Evolutionary conservation across 2,329 filamentous ascomycete species (phyloP).

Genomic region (Leptodontidium sp.): DNA sequence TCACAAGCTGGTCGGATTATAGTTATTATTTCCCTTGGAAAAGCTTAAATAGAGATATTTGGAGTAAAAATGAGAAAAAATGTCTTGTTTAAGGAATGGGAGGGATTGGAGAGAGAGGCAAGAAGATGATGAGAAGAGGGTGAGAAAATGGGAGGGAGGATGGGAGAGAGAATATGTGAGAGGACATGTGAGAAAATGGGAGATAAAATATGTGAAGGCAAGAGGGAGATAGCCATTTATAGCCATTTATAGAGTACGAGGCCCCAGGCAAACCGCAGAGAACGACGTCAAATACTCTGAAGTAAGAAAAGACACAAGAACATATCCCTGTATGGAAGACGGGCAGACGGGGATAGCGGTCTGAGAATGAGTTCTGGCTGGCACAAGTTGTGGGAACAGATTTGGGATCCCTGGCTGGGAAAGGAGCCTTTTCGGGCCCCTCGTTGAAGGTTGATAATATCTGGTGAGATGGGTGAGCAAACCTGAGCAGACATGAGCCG

Average conservation of each 20-base stretch:
- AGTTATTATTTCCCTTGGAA: too few relatives aligned
- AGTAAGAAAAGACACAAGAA: not conserved
- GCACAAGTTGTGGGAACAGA: not conserved
- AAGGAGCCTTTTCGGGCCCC: too few relatives aligned
- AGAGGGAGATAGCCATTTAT: not conserved
- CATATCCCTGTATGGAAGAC: not conserved
- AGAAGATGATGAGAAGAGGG: not conserved
- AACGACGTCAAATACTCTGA: not conserved
- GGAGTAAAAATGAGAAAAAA: not conserved
- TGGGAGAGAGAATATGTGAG: not conserved
- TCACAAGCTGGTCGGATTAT: too few relatives aligned
- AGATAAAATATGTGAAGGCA: not conserved
- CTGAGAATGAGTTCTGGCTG: not conserved
- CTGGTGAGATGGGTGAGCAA: too few relatives aligned
- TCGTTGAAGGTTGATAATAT: too few relatives aligned
- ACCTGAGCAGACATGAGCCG: too few relatives aligned
- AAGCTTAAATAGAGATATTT: too few relatives aligned
- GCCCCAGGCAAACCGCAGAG: not conserved
- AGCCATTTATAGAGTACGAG: not conserved
- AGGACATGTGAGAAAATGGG: not conserved
- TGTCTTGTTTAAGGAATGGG: not conserved
- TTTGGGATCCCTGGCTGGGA: not conserved
- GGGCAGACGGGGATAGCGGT: not conserved
- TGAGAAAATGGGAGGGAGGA: not conserved
- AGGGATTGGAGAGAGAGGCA: not conserved